A percentile compares a stretch with the other conserved stretches of the same genome.
Conservation (phyloP, 1,284 basidiomycete genomes). For the Cryptococcus jaspeensis region DNA sequence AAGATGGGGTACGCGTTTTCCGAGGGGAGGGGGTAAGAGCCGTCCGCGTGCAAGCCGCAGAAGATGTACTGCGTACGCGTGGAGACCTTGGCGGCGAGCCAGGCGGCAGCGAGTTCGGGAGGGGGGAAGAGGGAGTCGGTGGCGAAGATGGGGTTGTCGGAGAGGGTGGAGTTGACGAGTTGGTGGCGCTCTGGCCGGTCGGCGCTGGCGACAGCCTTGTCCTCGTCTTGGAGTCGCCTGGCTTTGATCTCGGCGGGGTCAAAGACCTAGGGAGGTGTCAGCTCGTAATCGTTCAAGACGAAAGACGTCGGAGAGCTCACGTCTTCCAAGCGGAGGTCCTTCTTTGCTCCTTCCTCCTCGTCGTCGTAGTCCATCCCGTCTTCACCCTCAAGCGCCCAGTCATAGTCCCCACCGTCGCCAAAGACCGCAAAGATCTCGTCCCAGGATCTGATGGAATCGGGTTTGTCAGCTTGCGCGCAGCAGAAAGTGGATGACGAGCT, state of each 20-base stretch:
- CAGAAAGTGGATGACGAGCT: conserved; percentile 44
- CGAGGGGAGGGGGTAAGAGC: conserved; percentile 36
- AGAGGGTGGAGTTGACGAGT: conserved; percentile 80
- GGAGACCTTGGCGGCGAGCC: conserved; percentile 86
- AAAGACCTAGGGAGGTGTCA: conserved; percentile 67
- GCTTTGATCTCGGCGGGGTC: conserved; percentile 95
- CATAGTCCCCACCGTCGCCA: conserved; percentile 94
- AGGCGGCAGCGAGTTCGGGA: conserved; percentile 75
- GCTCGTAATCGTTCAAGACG: neutral
- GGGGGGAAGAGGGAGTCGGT: conserved; percentile 56
- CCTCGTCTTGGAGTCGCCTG: conserved; percentile 87
- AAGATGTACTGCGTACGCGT: conserved; percentile 63
- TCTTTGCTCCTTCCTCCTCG: conserved; percentile 62
- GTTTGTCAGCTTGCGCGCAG: conserved; percentile 16
- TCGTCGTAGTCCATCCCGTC: conserved; percentile 64
- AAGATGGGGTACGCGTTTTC: conserved; percentile 52
- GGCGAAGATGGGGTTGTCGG: conserved; percentile 62
- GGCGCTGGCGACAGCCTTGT: conserved; percentile 83
- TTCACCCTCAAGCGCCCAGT: conserved; percentile 84
- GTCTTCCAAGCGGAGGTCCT: conserved; percentile 83
- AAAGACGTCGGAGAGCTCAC: conserved; percentile 57
- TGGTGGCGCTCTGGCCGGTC: conserved; percentile 98
- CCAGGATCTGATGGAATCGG: conserved; percentile 76
- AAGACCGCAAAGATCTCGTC: conserved; percentile 96
- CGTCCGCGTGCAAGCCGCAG: conserved; percentile 33